Conservation (phyloP, 352 stramenopile genomes). For the Pythium scleroteichum region DNA sequence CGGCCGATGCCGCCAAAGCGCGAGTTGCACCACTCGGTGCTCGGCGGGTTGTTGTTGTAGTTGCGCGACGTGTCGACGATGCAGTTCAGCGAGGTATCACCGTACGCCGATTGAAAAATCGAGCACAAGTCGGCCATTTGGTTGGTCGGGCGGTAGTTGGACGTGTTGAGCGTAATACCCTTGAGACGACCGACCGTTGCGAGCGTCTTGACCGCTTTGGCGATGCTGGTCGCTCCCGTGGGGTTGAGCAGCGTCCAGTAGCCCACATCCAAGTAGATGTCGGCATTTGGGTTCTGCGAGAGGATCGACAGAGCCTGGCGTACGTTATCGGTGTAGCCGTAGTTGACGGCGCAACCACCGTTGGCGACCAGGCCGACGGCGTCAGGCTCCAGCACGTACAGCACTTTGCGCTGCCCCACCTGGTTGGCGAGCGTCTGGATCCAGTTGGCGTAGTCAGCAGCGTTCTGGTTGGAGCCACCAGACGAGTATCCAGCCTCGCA, state of each 20-base stretch:
- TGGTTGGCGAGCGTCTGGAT: slow-evolving; percentile 34
- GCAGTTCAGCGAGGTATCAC: slow-evolving; percentile 42
- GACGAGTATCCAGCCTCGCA: neutral
- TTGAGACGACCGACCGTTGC: slow-evolving; percentile 37
- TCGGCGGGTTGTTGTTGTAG: slow-evolving; percentile 41
- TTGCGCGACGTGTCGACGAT: slow-evolving; percentile 73
- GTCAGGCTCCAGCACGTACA: slow-evolving; percentile 73
- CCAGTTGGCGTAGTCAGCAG: slow-evolving; percentile 46
- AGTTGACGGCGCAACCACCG: slow-evolving; percentile 37
- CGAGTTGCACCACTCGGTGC: slow-evolving; percentile 72
- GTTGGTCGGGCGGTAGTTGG: slow-evolving; percentile 65
- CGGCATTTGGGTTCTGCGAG: slow-evolving; percentile 48
- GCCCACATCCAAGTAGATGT: slow-evolving; percentile 64
- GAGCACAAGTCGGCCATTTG: slow-evolving; percentile 47
- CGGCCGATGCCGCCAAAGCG: slow-evolving; percentile 55
- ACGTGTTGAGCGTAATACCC: slow-evolving; percentile 76
- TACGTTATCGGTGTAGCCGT: slow-evolving; percentile 51
- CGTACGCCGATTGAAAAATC: slow-evolving; percentile 56
- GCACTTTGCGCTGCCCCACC: slow-evolving; percentile 55
- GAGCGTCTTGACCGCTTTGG: slow-evolving; percentile 43
- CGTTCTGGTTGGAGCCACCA: slow-evolving; percentile 33
- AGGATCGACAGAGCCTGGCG: slow-evolving; percentile 41
- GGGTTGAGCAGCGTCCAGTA: slow-evolving; percentile 52
- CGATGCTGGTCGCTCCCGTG: slow-evolving; percentile 32
- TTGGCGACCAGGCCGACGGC: slow-evolving; percentile 50